Evolutionary conservation across 495 filamentous ascomycete genomes (phyloP).

Genomic region (Parmelia sp.): DNA sequence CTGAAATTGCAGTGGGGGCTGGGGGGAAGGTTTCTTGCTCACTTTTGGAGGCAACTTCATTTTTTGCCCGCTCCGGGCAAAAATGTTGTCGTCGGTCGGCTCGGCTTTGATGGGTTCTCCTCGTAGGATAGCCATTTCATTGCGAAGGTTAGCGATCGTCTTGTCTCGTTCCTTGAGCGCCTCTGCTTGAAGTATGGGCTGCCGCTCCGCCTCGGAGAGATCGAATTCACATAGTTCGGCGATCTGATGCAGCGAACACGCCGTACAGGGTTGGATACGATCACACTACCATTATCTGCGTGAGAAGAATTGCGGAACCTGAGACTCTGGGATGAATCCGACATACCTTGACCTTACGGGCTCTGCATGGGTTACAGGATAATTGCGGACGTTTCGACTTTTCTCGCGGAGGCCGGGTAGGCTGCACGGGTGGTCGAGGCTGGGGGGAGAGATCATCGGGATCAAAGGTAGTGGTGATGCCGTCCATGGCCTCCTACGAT

Average conservation of each 20-base stretch:
- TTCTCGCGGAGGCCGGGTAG: constrained; percentile 20
- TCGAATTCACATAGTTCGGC: constrained; percentile 42
- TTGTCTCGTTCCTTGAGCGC: constrained; percentile 28
- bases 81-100: constrained; percentile 21
- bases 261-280: constrained; percentile 43
- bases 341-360: constrained; percentile 25
- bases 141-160: constrained; percentile 24
- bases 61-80: constrained; percentile 15
- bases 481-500: constrained; percentile 14
- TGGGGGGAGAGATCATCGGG: constrained; percentile 2
- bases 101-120: constrained; percentile 27
- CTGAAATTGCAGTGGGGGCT: constrained; percentile 29
- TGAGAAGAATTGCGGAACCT: constrained; percentile 1
- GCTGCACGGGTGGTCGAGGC: constrained; percentile 11
- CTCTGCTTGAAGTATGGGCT: constrained; percentile 37
- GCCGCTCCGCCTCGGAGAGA: constrained; percentile 37
- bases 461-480: constrained; percentile 14
- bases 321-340: not conserved
- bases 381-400: constrained; percentile 27
- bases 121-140: constrained; percentile 25
- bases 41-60: constrained; percentile 24
- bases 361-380: constrained; percentile 26
- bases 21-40: constrained; percentile 13
- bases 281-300: constrained; percentile 34
- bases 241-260: constrained; percentile 41